Evolutionary conservation across 805 yeast genomes (phyloP), one percentile per base, ranked within the genome.

Genomic region (Candida coleopterorum): DNA sequence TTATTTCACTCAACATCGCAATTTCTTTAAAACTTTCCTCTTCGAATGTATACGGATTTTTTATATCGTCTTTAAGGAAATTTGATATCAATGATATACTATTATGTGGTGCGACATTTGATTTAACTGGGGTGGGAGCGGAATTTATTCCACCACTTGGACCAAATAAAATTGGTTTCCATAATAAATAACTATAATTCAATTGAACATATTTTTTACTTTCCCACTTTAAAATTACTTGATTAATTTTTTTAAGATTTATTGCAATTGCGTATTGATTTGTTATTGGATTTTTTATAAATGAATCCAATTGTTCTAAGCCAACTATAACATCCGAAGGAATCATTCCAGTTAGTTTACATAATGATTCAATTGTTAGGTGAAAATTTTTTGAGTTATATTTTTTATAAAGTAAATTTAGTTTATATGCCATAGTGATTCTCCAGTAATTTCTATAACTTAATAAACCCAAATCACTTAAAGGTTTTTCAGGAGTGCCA

Each of bases 401-500:
- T 27, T 48, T 51, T 1, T 42, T 41, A 36, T 60, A 46, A 4
- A 68, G 36, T 17, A 37, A 39, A 21, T 43, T 45, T 15, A 83
- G 58, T 29, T 64, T 68, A 28, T 60, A 68, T 8, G 93, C 72
- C 18, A 87, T 62, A 4, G 81, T 68, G 1, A 77, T 61, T 46
- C 75, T 81, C 97, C 97, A 93, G 57, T 84, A 90, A 48, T 79
- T 84, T 43, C 94, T 65, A 57, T 90, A 93, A 42, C 96, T 84
- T 21, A 84, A 58, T 34, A 88, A 62, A 0, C 98, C 98, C 37
- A 90, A 62, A 45, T 84, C 89, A 46, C 93, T 81, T 39, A 90
- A 67, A 0, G 98, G 98, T 52, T 89, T 90, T 50, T 93, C 98
- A 0, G 98, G 98, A 0, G 97, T 85, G 0, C 97, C 98, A 38